Conservation (phyloP, 495 filamentous ascomycete genomes). For the Podospora bellae-mahoneyi region DNA sequence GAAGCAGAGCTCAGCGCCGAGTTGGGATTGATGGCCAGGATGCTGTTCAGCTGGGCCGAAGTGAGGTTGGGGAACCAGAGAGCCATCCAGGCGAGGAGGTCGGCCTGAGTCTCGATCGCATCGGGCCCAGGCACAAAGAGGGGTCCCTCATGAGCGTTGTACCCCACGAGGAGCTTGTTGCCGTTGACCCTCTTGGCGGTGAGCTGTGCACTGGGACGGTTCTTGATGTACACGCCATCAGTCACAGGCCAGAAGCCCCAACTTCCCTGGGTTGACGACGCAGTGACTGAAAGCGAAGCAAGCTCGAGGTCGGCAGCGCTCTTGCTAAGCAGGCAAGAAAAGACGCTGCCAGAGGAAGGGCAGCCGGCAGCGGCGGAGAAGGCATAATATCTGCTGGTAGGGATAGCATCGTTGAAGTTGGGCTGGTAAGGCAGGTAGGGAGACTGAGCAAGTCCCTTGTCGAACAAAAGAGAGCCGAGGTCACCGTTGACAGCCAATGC, state of each 20-base stretch:
- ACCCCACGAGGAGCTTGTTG: constrained; percentile 48
- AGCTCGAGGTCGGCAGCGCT: constrained; percentile 52
- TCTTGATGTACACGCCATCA: constrained; percentile 54
- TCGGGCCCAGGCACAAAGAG: constrained; percentile 34
- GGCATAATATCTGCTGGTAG: constrained; percentile 49
- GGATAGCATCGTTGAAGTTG: constrained; percentile 45
- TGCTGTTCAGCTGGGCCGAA: constrained; percentile 39
- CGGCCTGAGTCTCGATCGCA: constrained; percentile 44
- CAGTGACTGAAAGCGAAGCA: constrained; percentile 49
- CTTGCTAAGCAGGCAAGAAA: constrained; percentile 51
- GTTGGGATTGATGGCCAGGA: constrained; percentile 38
- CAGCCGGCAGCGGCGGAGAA: constrained; percentile 55
- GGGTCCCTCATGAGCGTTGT: constrained; percentile 53
- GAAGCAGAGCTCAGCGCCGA: constrained; percentile 15
- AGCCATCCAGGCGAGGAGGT: constrained; percentile 47
- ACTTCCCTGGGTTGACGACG: constrained; percentile 36
- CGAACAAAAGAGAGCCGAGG: constrained; percentile 28
- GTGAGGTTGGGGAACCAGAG: constrained; percentile 49
- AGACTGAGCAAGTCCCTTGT: constrained; percentile 30
- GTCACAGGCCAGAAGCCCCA: constrained; percentile 59
- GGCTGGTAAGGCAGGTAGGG: constrained; percentile 32
- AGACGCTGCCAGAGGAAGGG: constrained; percentile 40
- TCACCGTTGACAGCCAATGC: constrained; percentile 25
- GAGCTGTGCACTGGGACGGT: constrained; percentile 52
- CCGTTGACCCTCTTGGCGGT: constrained; percentile 51